phyloP scores from a whole-genome alignment of 148 eudicot species.

The Gaultheria prostrata region DNA sequence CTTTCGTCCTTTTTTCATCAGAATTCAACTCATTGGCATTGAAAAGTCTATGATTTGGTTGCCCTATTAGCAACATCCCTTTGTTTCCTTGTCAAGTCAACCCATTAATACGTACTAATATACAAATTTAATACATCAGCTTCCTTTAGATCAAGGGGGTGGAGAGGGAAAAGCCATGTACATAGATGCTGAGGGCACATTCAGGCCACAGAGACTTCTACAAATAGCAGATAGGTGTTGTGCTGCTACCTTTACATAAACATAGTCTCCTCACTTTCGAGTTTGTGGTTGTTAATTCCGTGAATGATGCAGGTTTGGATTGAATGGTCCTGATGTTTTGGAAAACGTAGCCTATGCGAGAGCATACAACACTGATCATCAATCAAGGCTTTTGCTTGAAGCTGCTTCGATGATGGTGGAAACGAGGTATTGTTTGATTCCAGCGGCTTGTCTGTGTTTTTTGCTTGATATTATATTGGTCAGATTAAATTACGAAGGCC shows the following conservation, averaged over 20 bases:
- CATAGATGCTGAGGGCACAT: constrained; percentile 97
- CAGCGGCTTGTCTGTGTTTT: neutral
- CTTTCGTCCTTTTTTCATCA: neutral
- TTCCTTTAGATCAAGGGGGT: constrained; percentile 96
- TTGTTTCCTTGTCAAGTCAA: constrained; percentile 11
- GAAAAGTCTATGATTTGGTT: neutral
- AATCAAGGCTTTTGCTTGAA: constrained; percentile 97
- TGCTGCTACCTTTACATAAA: constrained; percentile 18
- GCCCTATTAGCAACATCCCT: neutral
- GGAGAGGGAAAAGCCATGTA: constrained; percentile 99
- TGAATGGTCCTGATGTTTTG: constrained; percentile 89
- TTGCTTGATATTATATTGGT: neutral
- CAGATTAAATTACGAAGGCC: neutral
- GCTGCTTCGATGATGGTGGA: constrained; percentile 99
- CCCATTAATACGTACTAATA: neutral
- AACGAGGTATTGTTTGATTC: constrained; percentile 51
- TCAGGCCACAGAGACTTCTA: constrained; percentile 92
- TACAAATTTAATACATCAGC: constrained; percentile 39
- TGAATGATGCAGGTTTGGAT: constrained; percentile 63
- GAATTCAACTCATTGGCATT: constrained; percentile 4
- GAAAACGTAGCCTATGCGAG: constrained; percentile 98
- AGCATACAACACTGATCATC: constrained; percentile 98
- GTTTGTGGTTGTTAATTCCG: constrained; percentile 5
- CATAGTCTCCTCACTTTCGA: neutral
- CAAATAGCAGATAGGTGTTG: constrained; percentile 92